Evolutionary conservation across 306 rosid species (phyloP).

Genomic region (Cajanus cajan): DNA sequence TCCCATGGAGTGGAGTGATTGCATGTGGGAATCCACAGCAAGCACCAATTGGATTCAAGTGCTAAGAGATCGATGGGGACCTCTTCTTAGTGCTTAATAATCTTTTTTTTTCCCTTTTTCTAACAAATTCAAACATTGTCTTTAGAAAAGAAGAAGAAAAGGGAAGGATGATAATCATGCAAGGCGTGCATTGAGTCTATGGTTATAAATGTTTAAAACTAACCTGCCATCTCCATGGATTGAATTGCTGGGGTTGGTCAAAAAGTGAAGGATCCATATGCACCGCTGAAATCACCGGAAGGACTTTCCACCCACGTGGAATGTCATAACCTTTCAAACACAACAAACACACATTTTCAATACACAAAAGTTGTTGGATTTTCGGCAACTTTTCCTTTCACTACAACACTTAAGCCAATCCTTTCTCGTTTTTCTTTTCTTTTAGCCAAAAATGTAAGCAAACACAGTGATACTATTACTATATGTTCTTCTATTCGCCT

Average conservation of each 20-base stretch:
- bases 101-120: not conserved
- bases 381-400: constrained; percentile 22
- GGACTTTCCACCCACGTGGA: constrained; percentile 99
- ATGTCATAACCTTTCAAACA: constrained; percentile 80
- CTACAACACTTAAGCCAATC: constrained; percentile 8
- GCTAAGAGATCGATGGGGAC: constrained; percentile 37
- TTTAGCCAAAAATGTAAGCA: not conserved
- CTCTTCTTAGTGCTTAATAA: constrained; percentile 27
- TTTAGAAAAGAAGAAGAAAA: constrained; percentile 5
- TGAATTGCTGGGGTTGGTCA: constrained; percentile 90
- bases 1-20: constrained; percentile 14
- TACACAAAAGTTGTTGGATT: not conserved
- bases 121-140: constrained; percentile 2
- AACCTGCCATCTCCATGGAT: constrained; percentile 99
- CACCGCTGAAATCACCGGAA: constrained; percentile 89
- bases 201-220: constrained; percentile 26
- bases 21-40: constrained; percentile 38
- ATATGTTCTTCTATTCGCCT: not conserved
- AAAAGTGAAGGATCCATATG: constrained; percentile 86
- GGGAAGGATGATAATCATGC: constrained; percentile 21
- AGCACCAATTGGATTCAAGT: constrained; percentile 31
- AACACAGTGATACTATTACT: not conserved
- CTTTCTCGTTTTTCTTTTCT: not conserved
- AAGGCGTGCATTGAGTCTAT: constrained; percentile 32
- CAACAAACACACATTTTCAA: constrained; percentile 24